phyloP scores from a whole-genome alignment of 495 filamentous ascomycete species.

The Jackrogersella multiformis region DNA sequence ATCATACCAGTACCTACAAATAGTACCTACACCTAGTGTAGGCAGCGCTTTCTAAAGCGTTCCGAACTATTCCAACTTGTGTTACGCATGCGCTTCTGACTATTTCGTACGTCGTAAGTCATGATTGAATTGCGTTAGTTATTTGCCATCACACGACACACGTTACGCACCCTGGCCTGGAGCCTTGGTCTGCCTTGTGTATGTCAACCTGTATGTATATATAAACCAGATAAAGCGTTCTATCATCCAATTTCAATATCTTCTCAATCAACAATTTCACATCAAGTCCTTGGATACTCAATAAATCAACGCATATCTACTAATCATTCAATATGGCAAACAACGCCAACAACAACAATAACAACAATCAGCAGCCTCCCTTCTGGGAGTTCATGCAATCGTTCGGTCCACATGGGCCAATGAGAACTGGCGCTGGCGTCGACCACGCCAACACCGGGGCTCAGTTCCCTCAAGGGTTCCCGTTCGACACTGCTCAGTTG shows the following conservation, averaged over 20 bases:
- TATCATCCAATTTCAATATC: neutral
- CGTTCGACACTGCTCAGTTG: conserved; percentile 36
- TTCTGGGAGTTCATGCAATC: conserved; percentile 48
- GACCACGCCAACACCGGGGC: conserved; percentile 40
- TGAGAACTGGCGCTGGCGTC: conserved; percentile 43
- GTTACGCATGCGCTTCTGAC: conserved; percentile 27
- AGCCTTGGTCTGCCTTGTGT: conserved; percentile 16
- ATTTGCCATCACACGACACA: conserved; percentile 30
- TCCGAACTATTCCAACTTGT: conserved; percentile 32
- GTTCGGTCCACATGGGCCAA: conserved; percentile 24
- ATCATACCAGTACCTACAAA: conserved; percentile 7
- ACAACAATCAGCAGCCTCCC: conserved; percentile 28
- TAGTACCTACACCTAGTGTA: conserved; percentile 12
- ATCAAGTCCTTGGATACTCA: conserved; percentile 6
- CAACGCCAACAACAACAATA: conserved; percentile 16
- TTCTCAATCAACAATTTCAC: conserved; percentile 7
- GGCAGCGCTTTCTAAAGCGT: conserved; percentile 33
- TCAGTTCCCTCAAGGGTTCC: conserved; percentile 38
- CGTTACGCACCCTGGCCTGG: conserved; percentile 21
- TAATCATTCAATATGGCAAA: conserved; percentile 33
- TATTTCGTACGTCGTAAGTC: conserved; percentile 26
- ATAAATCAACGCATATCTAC: neutral
- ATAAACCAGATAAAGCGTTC: conserved; percentile 1
- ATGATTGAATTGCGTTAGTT: conserved; percentile 21
- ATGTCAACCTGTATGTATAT: conserved; percentile 19